These are phyloP conservation scores for Prunus fruticosa DNA, from an alignment of 306 rosid species.

Conservation along the genomic window DNA sequence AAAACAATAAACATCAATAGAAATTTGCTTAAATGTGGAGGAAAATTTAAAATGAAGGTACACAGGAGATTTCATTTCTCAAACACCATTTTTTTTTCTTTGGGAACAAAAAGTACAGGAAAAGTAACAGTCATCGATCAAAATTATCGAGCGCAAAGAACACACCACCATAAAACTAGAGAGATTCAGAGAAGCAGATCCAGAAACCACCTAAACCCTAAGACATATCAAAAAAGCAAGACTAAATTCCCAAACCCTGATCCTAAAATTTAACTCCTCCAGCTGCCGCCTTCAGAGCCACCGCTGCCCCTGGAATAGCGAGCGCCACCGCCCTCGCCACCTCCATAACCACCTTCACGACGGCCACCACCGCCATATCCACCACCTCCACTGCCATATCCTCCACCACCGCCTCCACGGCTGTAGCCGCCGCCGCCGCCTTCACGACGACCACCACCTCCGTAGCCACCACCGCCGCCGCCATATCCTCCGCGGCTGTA, in stretches of 20 bases:
- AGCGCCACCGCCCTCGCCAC: constrained; percentile 36
- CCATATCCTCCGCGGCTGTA: constrained; percentile 43
- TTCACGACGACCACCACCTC: constrained; percentile 32
- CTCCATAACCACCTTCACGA: constrained; percentile 39
- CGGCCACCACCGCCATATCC: constrained; percentile 33
- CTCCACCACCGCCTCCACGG: constrained; percentile 27
- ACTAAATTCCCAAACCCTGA: not conserved
- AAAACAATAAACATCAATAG: too few relatives aligned
- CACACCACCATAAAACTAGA: not conserved
- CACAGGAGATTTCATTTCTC: constrained; percentile 4
- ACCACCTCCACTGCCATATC: constrained; percentile 19
- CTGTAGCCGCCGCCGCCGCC: constrained; percentile 44
- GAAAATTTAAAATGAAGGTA: too few relatives aligned
- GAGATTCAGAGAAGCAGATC: constrained; percentile 16
- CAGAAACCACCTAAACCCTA: constrained; percentile 6
- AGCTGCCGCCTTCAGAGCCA: constrained; percentile 62
- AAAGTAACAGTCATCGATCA: constrained; percentile 2
- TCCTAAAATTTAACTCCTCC: constrained; percentile 53
- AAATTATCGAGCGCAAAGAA: constrained; percentile 4
- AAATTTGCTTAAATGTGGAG: too few relatives aligned
- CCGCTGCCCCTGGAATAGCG: constrained; percentile 52
- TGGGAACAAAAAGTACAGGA: constrained; percentile 14
- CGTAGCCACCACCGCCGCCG: constrained; percentile 19
- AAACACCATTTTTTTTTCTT: constrained; percentile 3
- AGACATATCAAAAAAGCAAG: constrained; percentile 3